Evolutionary conservation across 1,284 basidiomycete genomes (phyloP), one percentile per base, ranked within the genome.

Genomic region (Melampsora americana): DNA sequence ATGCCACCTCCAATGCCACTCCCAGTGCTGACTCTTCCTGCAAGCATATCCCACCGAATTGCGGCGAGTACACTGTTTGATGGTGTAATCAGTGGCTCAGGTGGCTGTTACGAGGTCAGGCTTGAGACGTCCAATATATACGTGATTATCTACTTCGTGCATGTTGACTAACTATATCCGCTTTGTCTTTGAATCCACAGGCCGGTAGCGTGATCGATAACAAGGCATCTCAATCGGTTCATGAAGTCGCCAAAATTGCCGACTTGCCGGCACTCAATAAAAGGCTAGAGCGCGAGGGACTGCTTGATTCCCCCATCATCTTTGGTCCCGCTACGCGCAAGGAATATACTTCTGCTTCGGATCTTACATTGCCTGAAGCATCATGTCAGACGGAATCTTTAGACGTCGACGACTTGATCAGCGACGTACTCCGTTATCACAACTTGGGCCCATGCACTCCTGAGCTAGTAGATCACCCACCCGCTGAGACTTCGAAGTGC

Each of bases 291-390:
- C 70, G 62, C 18, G 61, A 72, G 56, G 70, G 70, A 16, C 28
- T 72, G 30, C 28, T 72, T 35, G 32, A 72, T 42, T 72, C 70
- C 2, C 70, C 70, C 46, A 72, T 72, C 62, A 72, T 61, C 18
- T 42, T 72, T 26, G 61, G 65, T 50, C n/a, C 65, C 11, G 65
- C 70, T 56, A 23, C 70, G 28, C 32, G 65, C 42, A 59, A 42
- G 1, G 70, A 53, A 39, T 30, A 42, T 23, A 30, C 12, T 35
- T 16, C 20, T 39, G 44, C 50, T 26, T 65, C 60, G 1, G 23
- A 44, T 46, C 28, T 72, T n/a, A 56, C 46, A 16, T 35, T 44
- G 18, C 64, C 6, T 12, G 42, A 18, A 16, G 32, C 11, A n/a
- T 50, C 70, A 44, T 50, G 61, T 0, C 56, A 61, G n/a, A 50